Evolutionary conservation across 352 stramenopile genomes (phyloP).

Genomic region (Globisporangium paroecandrum): DNA sequence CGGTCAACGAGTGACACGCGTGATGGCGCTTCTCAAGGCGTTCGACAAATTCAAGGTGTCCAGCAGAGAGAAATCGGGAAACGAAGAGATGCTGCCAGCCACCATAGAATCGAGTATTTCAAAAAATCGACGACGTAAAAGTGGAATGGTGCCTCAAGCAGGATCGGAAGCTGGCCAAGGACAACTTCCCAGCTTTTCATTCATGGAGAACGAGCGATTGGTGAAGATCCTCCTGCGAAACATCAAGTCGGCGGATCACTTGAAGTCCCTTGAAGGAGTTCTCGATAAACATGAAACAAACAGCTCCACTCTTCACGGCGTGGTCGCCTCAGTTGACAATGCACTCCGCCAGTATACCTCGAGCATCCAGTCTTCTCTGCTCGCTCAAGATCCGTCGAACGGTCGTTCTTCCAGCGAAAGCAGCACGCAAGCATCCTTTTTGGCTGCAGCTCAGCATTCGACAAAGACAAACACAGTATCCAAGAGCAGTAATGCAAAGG

Average conservation of each 20-base stretch:
- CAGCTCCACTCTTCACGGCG: slow-evolving; percentile 29
- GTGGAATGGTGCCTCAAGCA: background rate
- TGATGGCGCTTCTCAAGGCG: slow-evolving; percentile 31
- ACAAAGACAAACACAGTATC: background rate
- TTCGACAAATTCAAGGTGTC: slow-evolving; percentile 46
- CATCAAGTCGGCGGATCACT: slow-evolving; percentile 49
- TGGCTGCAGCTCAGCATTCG: slow-evolving; percentile 9
- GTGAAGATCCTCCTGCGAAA: slow-evolving; percentile 70
- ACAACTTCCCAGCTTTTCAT: slow-evolving; percentile 27
- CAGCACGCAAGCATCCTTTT: slow-evolving; percentile 11
- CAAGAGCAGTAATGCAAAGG: background rate
- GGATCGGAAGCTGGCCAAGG: background rate
- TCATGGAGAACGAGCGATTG: slow-evolving; percentile 76
- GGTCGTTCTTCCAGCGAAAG: background rate
- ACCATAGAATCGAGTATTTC: background rate
- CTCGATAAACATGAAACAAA: slow-evolving; percentile 49
- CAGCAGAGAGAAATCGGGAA: background rate
- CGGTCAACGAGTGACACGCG: slow-evolving; percentile 16
- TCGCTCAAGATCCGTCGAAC: background rate
- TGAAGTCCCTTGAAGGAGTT: slow-evolving; percentile 44
- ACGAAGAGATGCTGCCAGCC: background rate
- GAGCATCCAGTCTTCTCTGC: slow-evolving; percentile 15
- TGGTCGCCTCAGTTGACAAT: slow-evolving; percentile 32
- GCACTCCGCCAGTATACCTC: slow-evolving; percentile 28
- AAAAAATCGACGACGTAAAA: slow-evolving; percentile 13